Conservation (phyloP, 2,329 filamentous ascomycete species). For the Chrysosporium keratinophilum region DNA sequence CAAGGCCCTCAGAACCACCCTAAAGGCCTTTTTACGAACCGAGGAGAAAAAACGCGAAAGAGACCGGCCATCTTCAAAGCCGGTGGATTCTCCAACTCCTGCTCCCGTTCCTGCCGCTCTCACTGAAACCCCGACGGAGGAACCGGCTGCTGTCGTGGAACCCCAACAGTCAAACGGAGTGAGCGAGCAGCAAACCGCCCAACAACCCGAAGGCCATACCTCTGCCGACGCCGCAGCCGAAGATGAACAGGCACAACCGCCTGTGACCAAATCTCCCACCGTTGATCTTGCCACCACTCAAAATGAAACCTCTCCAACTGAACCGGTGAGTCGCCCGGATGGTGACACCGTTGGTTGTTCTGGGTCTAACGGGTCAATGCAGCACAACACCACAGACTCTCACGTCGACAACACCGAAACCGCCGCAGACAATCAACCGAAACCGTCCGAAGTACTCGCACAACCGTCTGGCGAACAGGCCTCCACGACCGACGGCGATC, state of each 20-base stretch:
- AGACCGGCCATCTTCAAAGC: slow-evolving; percentile 36
- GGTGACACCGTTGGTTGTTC: neutral
- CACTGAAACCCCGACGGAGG: slow-evolving; percentile 11
- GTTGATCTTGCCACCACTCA: neutral
- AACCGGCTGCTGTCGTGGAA: neutral
- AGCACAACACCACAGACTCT: neutral
- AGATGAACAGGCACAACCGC: neutral
- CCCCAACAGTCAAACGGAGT: neutral
- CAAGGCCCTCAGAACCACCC: slow-evolving; percentile 82
- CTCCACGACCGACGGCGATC: slow-evolving; percentile 16
- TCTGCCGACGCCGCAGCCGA: neutral
- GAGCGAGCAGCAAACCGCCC: neutral
- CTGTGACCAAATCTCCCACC: neutral
- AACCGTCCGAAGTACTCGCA: neutral
- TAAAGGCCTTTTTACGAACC: slow-evolving; percentile 81
- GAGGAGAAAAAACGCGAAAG: slow-evolving; percentile 81
- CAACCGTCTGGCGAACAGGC: neutral
- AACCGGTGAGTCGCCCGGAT: neutral
- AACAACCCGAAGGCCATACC: neutral
- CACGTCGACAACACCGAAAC: neutral
- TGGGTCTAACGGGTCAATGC: neutral
- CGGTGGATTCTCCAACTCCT: slow-evolving; percentile 5
- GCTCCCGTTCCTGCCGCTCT: slow-evolving; percentile 19
- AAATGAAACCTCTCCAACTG: neutral
- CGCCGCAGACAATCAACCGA: neutral